Conservation (phyloP, 208 protist genomes). For the Lotmaria passim region DNA sequence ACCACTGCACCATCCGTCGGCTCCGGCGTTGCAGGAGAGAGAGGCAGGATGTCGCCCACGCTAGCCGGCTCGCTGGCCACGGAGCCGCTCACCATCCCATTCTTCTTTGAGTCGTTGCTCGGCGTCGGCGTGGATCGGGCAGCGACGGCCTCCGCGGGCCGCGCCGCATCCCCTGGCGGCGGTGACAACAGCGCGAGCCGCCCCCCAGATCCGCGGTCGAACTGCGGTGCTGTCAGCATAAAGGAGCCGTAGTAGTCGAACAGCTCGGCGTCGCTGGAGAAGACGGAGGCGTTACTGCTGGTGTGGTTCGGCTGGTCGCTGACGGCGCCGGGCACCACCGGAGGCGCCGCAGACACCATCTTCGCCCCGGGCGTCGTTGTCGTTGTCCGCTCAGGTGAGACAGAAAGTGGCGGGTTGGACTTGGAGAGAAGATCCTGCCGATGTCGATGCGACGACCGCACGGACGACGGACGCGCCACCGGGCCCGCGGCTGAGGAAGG, state of each 20-base stretch:
- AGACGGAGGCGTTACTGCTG: constrained; percentile 2
- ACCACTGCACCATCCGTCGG: not conserved
- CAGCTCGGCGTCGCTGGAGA: constrained; percentile 7
- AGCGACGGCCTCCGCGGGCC: not conserved
- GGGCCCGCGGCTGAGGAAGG: not conserved
- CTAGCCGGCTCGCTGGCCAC: not conserved
- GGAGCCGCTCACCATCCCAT: not conserved
- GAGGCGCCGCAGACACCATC: not conserved
- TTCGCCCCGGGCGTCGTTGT: not conserved
- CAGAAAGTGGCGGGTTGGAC: constrained; percentile 7
- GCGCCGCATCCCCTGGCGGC: not conserved
- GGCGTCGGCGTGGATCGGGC: not conserved
- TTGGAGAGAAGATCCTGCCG: not conserved
- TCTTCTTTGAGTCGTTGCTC: not conserved
- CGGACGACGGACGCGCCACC: not conserved
- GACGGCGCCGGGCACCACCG: not conserved
- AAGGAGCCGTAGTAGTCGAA: constrained; percentile 26
- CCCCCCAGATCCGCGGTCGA: constrained; percentile 1
- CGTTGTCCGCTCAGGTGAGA: constrained; percentile 6
- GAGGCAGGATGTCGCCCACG: not conserved
- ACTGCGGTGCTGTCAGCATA: constrained; percentile 17
- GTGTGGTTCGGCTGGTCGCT: not conserved
- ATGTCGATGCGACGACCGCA: not conserved
- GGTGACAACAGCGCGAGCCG: not conserved
- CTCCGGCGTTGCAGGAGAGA: not conserved